Evolutionary conservation across 805 yeast genomes (phyloP), one percentile per base, ranked within the genome.

Genomic region (Teunomyces barrocoloradensis): DNA sequence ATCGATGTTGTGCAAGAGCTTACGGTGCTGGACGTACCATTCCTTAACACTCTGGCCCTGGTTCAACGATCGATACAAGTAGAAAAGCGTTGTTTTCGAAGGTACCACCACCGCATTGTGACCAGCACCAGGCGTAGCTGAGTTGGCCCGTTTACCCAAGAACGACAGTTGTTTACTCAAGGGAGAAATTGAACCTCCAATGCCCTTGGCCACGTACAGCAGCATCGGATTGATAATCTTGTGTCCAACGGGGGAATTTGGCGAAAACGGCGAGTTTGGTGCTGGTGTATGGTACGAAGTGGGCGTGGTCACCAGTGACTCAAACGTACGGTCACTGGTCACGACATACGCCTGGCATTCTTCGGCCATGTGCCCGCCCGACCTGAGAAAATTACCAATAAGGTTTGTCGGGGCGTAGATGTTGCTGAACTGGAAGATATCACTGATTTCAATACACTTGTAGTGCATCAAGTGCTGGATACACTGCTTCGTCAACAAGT

Each of bases 401-500:
- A 80, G 78, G 30, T 94, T 84, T 0, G 98, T 89, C 18, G 96
- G 89, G 0, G 97, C 94, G 68, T 94, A 94, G 20, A 84, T 81
- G 65, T 89, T 92, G 41, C 84, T 72, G 62, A 91, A 94, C 61
- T 91, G 97, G 64, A 94, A 92, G 12, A 94, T 81, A 61, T 92
- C 98, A 11, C 88, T 74, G 7, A 91, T 76, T 11, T 85, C 80
- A 27, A 94, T 82, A 56, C 97, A 88, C 54, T 85, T 84, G 68
- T 92, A 94, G 64, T 92, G 95, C 71, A 91, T 79, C 45, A 94
- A 72, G 67, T 94, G 97, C 64, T 88, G 95, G 32, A 95, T 83
- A 62, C 97, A 91, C 59, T 87, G 90, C 46, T 83, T 80, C 2
- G 96, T 89, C 43, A 92, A 71, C 15, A 77, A 71, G 53, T 82